These are phyloP conservation scores for Tetrapisispora pingtungensis DNA, from an alignment of 805 yeast genomes.

Conservation along the genomic window DNA sequence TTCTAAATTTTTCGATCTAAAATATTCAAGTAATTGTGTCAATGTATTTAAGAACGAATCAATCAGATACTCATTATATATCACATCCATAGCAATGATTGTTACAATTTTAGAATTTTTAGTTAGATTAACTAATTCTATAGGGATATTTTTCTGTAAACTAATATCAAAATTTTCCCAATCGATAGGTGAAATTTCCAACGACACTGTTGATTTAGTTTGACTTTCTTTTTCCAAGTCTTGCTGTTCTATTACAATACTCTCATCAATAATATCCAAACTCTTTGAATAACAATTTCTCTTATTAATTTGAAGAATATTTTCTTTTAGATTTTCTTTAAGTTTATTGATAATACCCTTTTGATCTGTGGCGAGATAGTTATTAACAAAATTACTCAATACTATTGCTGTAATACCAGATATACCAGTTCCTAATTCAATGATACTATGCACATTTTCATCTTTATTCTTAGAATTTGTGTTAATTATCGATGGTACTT, in stretches of 20 bases:
- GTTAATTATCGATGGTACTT: not conserved
- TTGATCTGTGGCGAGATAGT: conserved; percentile 27
- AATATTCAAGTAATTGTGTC: conserved; percentile 8
- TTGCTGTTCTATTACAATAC: not conserved
- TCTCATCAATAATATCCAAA: conserved; percentile 1
- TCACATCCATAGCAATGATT: conserved; percentile 29
- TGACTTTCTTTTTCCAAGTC: not conserved
- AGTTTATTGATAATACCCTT: conserved; percentile 22
- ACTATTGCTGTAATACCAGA: conserved; percentile 23
- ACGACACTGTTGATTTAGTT: conserved; percentile 1
- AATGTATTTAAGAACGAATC: conserved; percentile 23
- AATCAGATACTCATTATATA: conserved; percentile 29
- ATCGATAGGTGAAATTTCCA: conserved; percentile 23
- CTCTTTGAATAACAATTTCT: conserved; percentile 11
- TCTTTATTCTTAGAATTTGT: not conserved
- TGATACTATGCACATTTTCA: not conserved
- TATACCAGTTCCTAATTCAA: conserved; percentile 29
- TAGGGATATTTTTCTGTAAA: conserved; percentile 2
- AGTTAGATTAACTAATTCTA: not conserved
- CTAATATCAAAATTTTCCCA: conserved; percentile 23
- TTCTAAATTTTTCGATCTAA: not conserved
- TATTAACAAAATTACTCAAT: conserved; percentile 22
- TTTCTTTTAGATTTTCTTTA: conserved; percentile 19
- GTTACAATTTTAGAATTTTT: conserved; percentile 7
- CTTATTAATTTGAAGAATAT: conserved; percentile 18